Conservation (phyloP, 148 eudicot genomes). For the Salicornia ramosissima region DNA sequence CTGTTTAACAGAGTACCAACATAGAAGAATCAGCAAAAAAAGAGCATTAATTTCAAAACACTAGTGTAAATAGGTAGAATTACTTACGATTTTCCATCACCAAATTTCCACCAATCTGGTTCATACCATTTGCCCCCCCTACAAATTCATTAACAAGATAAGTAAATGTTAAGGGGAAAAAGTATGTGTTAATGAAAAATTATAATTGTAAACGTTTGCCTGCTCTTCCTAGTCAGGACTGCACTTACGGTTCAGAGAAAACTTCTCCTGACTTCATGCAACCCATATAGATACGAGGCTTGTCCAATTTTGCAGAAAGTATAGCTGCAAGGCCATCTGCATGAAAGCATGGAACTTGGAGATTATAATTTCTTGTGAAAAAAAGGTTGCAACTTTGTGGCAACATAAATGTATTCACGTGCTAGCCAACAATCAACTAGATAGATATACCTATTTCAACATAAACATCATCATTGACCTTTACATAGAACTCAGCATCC, state of each 20-base stretch:
- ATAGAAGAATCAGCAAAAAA: background rate
- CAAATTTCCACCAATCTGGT: constrained; percentile 99
- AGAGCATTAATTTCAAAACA: background rate
- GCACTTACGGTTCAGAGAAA: constrained; percentile 75
- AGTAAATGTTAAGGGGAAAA: constrained; percentile 13
- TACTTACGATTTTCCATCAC: constrained; percentile 82
- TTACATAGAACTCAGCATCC: constrained; percentile 76
- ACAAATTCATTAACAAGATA: constrained; percentile 23
- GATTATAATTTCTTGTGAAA: background rate
- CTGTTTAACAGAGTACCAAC: no score
- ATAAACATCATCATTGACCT: constrained; percentile 79
- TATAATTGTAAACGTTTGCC: no score
- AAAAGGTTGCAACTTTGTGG: background rate
- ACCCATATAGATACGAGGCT: constrained; percentile 75
- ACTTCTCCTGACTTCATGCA: constrained; percentile 97
- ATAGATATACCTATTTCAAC: constrained; percentile 60
- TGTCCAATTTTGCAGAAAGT: constrained; percentile 61
- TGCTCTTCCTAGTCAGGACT: background rate
- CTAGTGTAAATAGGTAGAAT: background rate
- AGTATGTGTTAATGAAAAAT: no score
- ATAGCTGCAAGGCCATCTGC: constrained; percentile 71
- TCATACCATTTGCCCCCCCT: constrained; percentile 88
- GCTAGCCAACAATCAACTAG: constrained; percentile 17
- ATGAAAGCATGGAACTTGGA: constrained; percentile 6
- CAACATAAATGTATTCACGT: background rate